These are phyloP conservation scores for Geotrichum ghanense DNA, from an alignment of 805 yeast species.

Conservation along the genomic window DNA sequence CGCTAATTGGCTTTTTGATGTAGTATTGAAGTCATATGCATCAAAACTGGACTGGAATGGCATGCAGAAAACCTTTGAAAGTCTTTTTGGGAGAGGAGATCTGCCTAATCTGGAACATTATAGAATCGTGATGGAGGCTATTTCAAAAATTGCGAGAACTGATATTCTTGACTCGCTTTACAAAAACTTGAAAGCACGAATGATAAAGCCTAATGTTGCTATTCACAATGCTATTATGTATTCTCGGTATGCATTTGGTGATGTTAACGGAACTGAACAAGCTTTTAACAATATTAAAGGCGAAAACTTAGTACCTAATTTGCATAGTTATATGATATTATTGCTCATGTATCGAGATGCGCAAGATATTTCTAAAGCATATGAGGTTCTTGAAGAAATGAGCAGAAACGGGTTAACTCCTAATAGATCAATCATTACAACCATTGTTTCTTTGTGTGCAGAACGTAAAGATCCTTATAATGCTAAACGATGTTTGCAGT, in stretches of 20 bases:
- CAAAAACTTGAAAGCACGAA: conserved; percentile 34
- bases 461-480: conserved; percentile 16
- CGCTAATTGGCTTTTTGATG: conserved; percentile 36
- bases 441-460: conserved; percentile 21
- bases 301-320: conserved; percentile 22
- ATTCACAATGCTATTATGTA: conserved; percentile 37
- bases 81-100: conserved; percentile 41
- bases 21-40: conserved; percentile 37
- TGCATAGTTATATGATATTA: conserved; percentile 26
- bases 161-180: conserved; percentile 40
- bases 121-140: conserved; percentile 46
- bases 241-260: conserved; percentile 29
- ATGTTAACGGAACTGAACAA: conserved; percentile 27
- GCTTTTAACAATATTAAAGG: conserved; percentile 27
- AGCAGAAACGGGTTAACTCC: conserved; percentile 13
- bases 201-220: conserved; percentile 35
- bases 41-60: conserved; percentile 38
- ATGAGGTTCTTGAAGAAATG: conserved; percentile 17
- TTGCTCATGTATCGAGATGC: conserved; percentile 28
- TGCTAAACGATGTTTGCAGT: conserved; percentile 19
- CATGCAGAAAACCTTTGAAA: conserved; percentile 45
- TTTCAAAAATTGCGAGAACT: conserved; percentile 39
- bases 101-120: conserved; percentile 47
- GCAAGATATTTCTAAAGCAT: conserved; percentile 27
- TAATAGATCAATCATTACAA: conserved; percentile 15